These are phyloP conservation scores for Willaertia magna DNA, from an alignment of 208 protist genomes.

Conservation along the genomic window DNA sequence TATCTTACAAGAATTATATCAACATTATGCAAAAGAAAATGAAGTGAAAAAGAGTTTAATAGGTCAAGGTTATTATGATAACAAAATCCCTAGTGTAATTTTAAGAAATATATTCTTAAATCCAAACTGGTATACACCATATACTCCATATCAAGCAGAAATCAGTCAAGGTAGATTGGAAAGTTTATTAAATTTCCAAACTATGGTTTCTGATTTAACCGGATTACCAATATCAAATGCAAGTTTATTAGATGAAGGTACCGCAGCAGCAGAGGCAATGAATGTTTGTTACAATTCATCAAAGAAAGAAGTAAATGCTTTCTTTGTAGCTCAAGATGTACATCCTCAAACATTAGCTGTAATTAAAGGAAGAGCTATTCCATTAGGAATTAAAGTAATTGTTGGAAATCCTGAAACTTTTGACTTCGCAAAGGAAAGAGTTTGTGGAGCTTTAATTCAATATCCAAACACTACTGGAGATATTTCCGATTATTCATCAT, in stretches of 20 bases:
- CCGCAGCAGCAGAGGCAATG: slow-evolving; percentile 57
- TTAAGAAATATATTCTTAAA: slow-evolving; percentile 92
- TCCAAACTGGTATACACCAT: slow-evolving; percentile 96
- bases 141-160: slow-evolving; percentile 92
- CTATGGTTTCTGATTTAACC: slow-evolving; percentile 85
- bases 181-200: slow-evolving; percentile 93
- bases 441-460: slow-evolving; percentile 78
- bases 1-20: slow-evolving; percentile 23
- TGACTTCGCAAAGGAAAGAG: slow-evolving; percentile 41
- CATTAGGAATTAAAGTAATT: slow-evolving; percentile 63
- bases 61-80: slow-evolving; percentile 79
- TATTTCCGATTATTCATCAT: slow-evolving; percentile 51
- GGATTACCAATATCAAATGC: slow-evolving; percentile 81
- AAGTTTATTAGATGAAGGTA: slow-evolving; percentile 88
- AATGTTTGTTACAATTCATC: slow-evolving; percentile 35
- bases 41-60: slow-evolving; percentile 72
- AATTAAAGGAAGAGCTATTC: slow-evolving; percentile 46
- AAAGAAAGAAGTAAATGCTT: slow-evolving; percentile 30
- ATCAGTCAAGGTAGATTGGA: slow-evolving; percentile 91
- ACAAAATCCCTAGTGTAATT: slow-evolving; percentile 70
- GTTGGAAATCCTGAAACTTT: slow-evolving; percentile 52
- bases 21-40: slow-evolving; percentile 53
- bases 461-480: slow-evolving; percentile 72
- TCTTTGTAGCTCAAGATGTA: slow-evolving; percentile 44
- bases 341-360: slow-evolving; percentile 66